Base-by-base conservation (phyloP, 2,329 filamentous ascomycete genomes). In the Cordyceps javanica region DNA sequence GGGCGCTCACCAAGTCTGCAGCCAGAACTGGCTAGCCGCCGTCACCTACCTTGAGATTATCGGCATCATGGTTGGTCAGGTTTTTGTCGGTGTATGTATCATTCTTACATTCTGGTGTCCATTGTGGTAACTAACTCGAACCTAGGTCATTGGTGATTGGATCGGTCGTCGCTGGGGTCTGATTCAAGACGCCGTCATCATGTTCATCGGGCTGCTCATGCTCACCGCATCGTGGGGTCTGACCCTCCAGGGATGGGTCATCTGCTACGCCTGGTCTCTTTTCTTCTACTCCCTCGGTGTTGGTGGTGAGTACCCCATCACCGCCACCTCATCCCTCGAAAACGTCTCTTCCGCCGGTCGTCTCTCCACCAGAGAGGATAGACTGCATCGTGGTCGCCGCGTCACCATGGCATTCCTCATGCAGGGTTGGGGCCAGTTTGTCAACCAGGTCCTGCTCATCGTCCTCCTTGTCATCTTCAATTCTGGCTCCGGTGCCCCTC, bases 401-500 rank as follows among this genome's bases (percentile, higher is more conserved):
- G 93, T 97, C 70, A 96, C 91, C 63, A 91, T 88, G 72, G 92
- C 93, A 59, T 97, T 97, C 78, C 75, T 97, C 74, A 97, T 97
- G 93, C 93, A 97, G 75, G 93, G 93, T 56, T 97, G 93, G 93
- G 93, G 93, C 63, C 93, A 97, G 73, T 90, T 96, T 71, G 79
- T 90, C 78, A 97, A 97, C 82, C 93, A 97, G 75, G 87, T 89
- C 65, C 75, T 96, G 58, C 82, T 97, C 62, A 96, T 97, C 67
- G 71, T 96, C 55, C 79, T 95, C 52, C 83, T 97, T 59, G 80
- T 95, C 65, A 89, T 93, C 75, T 94, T 96, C 82, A 91, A 96
- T 80, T 85, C 87, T 68, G 89, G 89, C 57, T 64, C 67, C 54
- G 88, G 89, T 50, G 81, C 85, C 57, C 84, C 89, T 23, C 91